These are phyloP conservation scores for Porphyra umbilicalis DNA, from an alignment of 31 red algal species.

Conservation along the genomic window DNA sequence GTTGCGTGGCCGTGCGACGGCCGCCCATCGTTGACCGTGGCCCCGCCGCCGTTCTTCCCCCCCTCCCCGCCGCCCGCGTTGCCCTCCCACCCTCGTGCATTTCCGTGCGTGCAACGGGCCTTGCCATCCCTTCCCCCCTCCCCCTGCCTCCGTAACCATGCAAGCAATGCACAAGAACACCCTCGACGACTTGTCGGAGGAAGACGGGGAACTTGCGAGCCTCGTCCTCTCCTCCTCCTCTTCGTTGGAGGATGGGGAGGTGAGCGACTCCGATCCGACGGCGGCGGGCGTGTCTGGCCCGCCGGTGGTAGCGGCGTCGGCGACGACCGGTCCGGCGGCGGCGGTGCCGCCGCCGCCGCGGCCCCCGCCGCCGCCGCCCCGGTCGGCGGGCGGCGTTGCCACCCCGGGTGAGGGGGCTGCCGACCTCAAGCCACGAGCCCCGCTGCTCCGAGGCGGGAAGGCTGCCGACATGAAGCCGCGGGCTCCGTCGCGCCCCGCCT, in stretches of 20 bases:
- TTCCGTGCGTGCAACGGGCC: too few species aligned
- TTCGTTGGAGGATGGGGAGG: not conserved
- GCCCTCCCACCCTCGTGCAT: too few species aligned
- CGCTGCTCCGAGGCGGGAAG: too few species aligned
- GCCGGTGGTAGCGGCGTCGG: not conserved
- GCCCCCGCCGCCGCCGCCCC: not conserved
- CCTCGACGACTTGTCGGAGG: not conserved
- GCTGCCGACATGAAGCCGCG: not conserved
- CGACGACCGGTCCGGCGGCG: not conserved
- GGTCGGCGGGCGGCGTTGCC: not conserved
- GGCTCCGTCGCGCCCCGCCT: not conserved
- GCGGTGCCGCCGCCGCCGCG: not conserved
- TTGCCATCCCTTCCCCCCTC: not conserved
- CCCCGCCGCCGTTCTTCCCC: too few species aligned
- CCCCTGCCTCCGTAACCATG: not conserved
- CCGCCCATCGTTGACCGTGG: too few species aligned
- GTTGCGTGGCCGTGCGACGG: too few species aligned
- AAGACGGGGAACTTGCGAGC: not conserved
- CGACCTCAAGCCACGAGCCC: not conserved
- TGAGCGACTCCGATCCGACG: not conserved
- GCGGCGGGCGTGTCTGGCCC: too few species aligned
- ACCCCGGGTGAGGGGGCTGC: not conserved
- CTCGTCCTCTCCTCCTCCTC: not conserved
- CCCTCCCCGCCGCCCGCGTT: too few species aligned
- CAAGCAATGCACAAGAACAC: not conserved